phyloP scores from a whole-genome alignment of 441 rosid genomes.

The Breynia disticha region DNA sequence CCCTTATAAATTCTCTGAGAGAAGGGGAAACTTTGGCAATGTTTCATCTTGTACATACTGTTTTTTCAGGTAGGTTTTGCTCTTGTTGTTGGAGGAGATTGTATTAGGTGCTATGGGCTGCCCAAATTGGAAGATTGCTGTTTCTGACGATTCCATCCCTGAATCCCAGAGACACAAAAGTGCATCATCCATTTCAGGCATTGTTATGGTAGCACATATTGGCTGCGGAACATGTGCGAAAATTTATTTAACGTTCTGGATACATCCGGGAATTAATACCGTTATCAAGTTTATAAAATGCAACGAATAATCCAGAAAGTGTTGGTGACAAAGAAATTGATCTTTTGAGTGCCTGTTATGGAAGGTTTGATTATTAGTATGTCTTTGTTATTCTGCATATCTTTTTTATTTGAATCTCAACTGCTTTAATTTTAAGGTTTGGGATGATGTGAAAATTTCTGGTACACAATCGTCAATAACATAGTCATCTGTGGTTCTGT shows the following conservation, averaged over 20 bases:
- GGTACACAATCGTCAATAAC: background rate
- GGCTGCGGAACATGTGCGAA: constrained; percentile 84
- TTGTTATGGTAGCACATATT: constrained; percentile 56
- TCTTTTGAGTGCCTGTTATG: constrained; percentile 55
- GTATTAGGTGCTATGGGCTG: constrained; percentile 80
- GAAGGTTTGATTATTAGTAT: constrained; percentile 38
- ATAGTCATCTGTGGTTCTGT: background rate
- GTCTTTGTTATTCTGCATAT: background rate
- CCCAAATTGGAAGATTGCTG: constrained; percentile 61
- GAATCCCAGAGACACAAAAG: constrained; percentile 18
- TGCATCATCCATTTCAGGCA: constrained; percentile 27
- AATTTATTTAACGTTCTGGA: constrained; percentile 20
- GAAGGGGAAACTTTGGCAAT: too few species aligned
- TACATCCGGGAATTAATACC: constrained; percentile 65
- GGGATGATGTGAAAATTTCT: background rate
- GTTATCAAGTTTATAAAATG: constrained; percentile 34
- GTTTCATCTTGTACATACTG: background rate
- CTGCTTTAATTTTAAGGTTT: constrained; percentile 1
- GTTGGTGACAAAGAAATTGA: constrained; percentile 39
- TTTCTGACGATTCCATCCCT: constrained; percentile 17
- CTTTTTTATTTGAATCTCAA: background rate
- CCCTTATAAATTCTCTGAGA: too few species aligned
- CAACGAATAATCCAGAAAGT: constrained; percentile 32
- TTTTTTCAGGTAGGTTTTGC: constrained; percentile 74
- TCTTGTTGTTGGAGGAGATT: constrained; percentile 69